Evolutionary conservation across 225 moss, liverwort and hornwort genomes (phyloP), one percentile per base, ranked within the genome.

Genomic region (Polytrichum formosum): DNA sequence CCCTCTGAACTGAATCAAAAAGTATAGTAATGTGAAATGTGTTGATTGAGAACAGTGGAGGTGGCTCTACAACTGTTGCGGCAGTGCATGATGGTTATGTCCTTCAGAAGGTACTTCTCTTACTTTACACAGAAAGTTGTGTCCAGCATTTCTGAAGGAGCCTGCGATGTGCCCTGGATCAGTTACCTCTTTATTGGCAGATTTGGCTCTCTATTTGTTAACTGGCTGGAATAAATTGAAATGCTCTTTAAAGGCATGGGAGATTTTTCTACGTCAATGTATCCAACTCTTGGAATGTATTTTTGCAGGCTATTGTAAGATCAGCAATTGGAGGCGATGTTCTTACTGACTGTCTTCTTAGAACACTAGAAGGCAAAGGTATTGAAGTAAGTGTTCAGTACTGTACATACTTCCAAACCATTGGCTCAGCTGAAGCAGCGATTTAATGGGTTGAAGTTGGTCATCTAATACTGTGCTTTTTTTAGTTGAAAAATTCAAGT

Each of bases 21-120:
- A 58, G 58, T 20, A 7, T 20, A 58, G n/a, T 20, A 58, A 59
- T 9, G 3, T 54, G 28, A 63, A 22, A 63, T 65, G 28, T 7
- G 70, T 56, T 60, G 5, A 70, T 66, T 69, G 70, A 28, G 75
- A 70, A 76, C 69, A 92, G 92, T 78, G 96, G 93, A 55, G 93
- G 96, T 69, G 93, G 91, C 33, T 93, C 96, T 23, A 91, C 93
- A 26, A 96, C 91, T 1, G 91, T 96, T 68, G 93, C 93, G 1
- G 93, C 93, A 68, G 96, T 96, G 58, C 96, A 96, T 68, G 93
- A 96, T 79, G 96, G 96, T 56, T 96, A 96, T 76, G 93, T 96
- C 27, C 84, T 96, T 70, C 96, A 93, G 54, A 96, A 92, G 94
- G 92, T 92, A 87, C 27, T 65, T 23, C 21, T 58, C 20, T 23